Conservation (phyloP, 176 grass and related monocot species). For the Calamus simplicifolius region DNA sequence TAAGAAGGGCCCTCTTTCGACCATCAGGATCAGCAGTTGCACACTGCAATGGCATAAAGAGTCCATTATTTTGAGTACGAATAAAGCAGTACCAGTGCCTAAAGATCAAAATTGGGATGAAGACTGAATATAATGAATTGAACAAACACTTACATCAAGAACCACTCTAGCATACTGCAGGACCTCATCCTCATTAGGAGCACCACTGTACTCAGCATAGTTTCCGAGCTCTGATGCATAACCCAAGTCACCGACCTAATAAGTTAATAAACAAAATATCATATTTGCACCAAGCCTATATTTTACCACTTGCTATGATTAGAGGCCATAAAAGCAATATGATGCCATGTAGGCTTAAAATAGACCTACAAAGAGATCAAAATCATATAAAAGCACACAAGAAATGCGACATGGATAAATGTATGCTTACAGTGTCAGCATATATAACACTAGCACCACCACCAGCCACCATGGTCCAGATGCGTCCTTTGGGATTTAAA, state of each 20-base stretch:
- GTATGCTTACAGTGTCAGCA: constrained; percentile 65
- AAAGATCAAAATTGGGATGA: neutral
- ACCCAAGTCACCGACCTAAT: constrained; percentile 80
- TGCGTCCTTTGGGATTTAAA: constrained; percentile 77
- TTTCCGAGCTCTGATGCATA: constrained; percentile 85
- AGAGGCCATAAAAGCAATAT: too few species aligned
- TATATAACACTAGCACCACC: constrained; percentile 98
- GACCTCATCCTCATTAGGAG: constrained; percentile 89
- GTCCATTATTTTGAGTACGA: neutral
- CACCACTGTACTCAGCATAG: constrained; percentile 90
- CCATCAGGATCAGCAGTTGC: constrained; percentile 43
- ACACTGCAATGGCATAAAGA: constrained; percentile 16
- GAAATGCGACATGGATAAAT: neutral
- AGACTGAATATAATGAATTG: neutral
- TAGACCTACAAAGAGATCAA: too few species aligned
- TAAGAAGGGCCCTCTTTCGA: constrained; percentile 39
- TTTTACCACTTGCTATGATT: too few species aligned
- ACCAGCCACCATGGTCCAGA: constrained; percentile 96
- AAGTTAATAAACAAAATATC: neutral
- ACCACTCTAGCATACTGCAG: constrained; percentile 89
- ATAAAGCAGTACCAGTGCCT: too few species aligned
- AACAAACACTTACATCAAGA: constrained; percentile 54
- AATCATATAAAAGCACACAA: neutral
- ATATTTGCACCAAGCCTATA: too few species aligned
- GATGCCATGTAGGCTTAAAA: too few species aligned